These are phyloP conservation scores for Hyphodiscus sp. DNA, from an alignment of 2,329 filamentous ascomycete genomes.

Conservation along the genomic window DNA sequence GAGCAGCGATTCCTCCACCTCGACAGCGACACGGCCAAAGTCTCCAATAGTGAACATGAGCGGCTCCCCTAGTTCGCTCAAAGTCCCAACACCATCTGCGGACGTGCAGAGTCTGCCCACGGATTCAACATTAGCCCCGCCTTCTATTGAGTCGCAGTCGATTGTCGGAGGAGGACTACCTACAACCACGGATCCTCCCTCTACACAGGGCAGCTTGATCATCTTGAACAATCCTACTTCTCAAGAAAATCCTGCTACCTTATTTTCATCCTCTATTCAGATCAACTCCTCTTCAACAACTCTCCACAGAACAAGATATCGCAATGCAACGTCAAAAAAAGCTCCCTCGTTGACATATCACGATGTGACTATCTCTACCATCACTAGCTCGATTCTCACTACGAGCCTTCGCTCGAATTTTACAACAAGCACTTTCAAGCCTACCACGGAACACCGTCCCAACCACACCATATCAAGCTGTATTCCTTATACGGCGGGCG, in stretches of 20 bases:
- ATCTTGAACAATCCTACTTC: too few species aligned
- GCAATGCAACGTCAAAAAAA: not conserved
- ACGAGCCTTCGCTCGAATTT: not conserved
- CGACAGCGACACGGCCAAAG: too few species aligned
- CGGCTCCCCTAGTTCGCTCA: not conserved
- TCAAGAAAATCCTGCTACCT: too few species aligned
- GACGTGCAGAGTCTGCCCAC: not conserved
- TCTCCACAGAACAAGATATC: not conserved
- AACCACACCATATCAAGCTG: slow-evolving; percentile 1
- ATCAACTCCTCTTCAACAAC: not conserved
- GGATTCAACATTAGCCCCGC: too few species aligned
- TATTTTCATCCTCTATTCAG: not conserved
- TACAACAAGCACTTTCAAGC: not conserved
- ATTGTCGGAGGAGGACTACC: too few species aligned
- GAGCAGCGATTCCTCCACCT: too few species aligned
- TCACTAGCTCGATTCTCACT: not conserved
- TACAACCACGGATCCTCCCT: not conserved
- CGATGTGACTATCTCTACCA: not conserved
- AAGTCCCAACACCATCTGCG: not conserved
- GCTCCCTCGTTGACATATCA: not conserved
- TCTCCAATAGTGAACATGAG: too few species aligned
- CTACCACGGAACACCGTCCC: not conserved
- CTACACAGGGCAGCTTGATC: too few species aligned
- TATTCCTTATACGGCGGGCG: slow-evolving; percentile 5
- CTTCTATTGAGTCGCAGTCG: too few species aligned